Percentiles rank a stretch among this genome's conserved stretches.
Evolutionary conservation across 495 filamentous ascomycete genomes (phyloP).

Genomic region (Pyrenopolyporus hunteri): DNA sequence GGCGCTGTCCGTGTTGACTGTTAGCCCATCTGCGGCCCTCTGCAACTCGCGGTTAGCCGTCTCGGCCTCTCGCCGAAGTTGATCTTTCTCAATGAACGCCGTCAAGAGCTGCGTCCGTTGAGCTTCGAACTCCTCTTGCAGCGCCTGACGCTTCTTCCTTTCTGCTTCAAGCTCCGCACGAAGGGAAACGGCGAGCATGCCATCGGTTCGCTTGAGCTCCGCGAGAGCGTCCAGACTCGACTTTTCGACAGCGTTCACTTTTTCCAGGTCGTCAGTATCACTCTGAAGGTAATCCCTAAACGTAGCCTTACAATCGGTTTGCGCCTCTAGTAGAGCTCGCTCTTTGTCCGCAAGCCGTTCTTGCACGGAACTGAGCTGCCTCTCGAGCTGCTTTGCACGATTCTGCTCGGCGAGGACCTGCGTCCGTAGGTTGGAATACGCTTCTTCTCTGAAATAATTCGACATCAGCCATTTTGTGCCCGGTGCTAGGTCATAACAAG

Average conservation of each 20-base stretch:
- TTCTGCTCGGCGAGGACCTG: conserved; percentile 47
- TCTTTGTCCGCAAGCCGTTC: conserved; percentile 50
- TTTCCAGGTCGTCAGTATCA: conserved; percentile 28
- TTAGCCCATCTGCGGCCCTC: conserved; percentile 37
- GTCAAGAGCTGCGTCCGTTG: conserved; percentile 59
- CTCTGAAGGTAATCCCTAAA: conserved; percentile 23
- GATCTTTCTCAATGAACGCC: conserved; percentile 59
- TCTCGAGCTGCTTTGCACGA: conserved; percentile 51
- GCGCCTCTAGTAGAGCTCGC: conserved; percentile 51
- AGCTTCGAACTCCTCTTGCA: conserved; percentile 53
- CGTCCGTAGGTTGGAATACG: conserved; percentile 42
- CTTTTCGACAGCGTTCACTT: conserved; percentile 56
- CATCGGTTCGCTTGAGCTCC: conserved; percentile 59
- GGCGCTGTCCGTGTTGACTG: conserved; percentile 43
- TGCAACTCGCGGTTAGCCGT: conserved; percentile 49
- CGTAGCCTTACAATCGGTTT: conserved; percentile 44
- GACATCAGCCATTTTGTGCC: conserved; percentile 40
- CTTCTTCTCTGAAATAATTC: conserved; percentile 47
- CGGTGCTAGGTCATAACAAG: conserved; percentile 40
- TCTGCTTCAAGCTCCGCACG: conserved; percentile 57
- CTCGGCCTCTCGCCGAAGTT: conserved; percentile 58
- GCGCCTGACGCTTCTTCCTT: conserved; percentile 48
- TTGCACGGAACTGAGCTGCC: conserved; percentile 32
- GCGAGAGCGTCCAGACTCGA: conserved; percentile 54
- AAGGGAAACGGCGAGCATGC: conserved; percentile 58